Evolutionary conservation across 1,139 yeast genomes (phyloP).

Genomic region (Pichia sp.): DNA sequence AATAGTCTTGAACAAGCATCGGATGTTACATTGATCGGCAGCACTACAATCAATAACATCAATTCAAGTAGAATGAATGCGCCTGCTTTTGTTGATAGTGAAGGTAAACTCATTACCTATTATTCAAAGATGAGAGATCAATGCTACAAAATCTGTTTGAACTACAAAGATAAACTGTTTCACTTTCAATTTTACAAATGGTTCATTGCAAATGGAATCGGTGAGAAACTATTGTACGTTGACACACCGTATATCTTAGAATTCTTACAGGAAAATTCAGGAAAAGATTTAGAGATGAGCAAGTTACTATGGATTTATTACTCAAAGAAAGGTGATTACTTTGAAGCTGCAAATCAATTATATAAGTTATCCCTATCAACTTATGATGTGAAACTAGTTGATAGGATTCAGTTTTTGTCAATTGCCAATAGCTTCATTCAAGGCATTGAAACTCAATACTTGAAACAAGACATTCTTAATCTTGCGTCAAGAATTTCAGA

Average conservation of each 20-base stretch:
- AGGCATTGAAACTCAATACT: slow-evolving; percentile 70
- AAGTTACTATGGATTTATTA: slow-evolving; percentile 84
- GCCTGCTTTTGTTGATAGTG: slow-evolving; percentile 17
- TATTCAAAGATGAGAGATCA: slow-evolving; percentile 57
- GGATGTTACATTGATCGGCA: slow-evolving; percentile 12
- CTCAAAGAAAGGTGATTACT: slow-evolving; percentile 72
- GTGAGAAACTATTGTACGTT: slow-evolving; percentile 68
- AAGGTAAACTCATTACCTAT: slow-evolving; percentile 38
- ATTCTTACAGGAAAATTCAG: slow-evolving; percentile 68
- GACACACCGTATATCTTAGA: slow-evolving; percentile 75
- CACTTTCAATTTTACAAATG: slow-evolving; percentile 91
- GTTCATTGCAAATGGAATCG: slow-evolving; percentile 73
- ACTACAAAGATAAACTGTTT: slow-evolving; percentile 69
- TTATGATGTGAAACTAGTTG: slow-evolving; percentile 57
- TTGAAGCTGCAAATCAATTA: slow-evolving; percentile 76
- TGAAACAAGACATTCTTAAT: slow-evolving; percentile 68
- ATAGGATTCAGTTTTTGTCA: slow-evolving; percentile 81
- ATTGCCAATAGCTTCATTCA: slow-evolving; percentile 92
- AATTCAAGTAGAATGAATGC: slow-evolving; percentile 6
- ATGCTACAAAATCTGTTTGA: slow-evolving; percentile 68
- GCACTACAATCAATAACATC: slow-evolving; percentile 1
- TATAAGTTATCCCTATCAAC: slow-evolving; percentile 68
- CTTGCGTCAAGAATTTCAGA: slow-evolving; percentile 68
- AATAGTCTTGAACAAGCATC: slow-evolving; percentile 38
- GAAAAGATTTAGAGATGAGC: slow-evolving; percentile 61